Percentiles rank a stretch among this genome's conserved stretches.
Evolutionary conservation across 2,329 filamentous ascomycete species (phyloP).

Genomic region (Leptodontidium sp.): DNA sequence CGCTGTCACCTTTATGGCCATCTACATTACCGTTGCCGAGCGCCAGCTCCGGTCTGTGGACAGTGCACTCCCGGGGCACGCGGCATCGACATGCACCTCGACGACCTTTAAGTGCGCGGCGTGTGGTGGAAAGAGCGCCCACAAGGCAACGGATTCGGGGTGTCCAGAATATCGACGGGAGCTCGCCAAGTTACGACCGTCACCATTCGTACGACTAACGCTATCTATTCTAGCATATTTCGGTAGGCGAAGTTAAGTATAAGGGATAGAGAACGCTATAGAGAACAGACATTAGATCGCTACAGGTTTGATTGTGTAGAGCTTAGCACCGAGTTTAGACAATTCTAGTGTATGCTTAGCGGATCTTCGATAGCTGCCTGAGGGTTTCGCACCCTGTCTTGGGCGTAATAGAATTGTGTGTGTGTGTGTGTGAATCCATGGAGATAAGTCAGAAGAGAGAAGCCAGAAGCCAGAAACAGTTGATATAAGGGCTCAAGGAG

Average conservation of each 20-base stretch:
- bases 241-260: conserved; percentile 14
- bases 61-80: not conserved
- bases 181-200: too few species aligned
- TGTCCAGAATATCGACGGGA: not conserved
- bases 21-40: not conserved
- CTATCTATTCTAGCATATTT: too few species aligned
- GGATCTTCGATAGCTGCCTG: conserved; percentile 12
- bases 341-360: conserved; percentile 3
- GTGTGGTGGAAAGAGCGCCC: not conserved
- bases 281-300: not conserved
- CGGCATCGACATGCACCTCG: not conserved
- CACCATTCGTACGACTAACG: too few species aligned
- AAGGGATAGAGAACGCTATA: conserved; percentile 20
- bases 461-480: too few species aligned
- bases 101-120: not conserved
- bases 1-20: not conserved
- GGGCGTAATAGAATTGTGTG: too few species aligned
- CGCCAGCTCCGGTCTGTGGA: not conserved
- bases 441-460: too few species aligned
- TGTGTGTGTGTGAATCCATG: too few species aligned
- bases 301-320: not conserved
- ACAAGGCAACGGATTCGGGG: not conserved
- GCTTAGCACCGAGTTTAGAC: conserved; percentile 7
- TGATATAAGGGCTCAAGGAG: too few species aligned
- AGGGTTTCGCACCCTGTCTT: not conserved